phyloP scores from a whole-genome alignment of 1,284 basidiomycete species.

The Megacollybia platyphylla region DNA sequence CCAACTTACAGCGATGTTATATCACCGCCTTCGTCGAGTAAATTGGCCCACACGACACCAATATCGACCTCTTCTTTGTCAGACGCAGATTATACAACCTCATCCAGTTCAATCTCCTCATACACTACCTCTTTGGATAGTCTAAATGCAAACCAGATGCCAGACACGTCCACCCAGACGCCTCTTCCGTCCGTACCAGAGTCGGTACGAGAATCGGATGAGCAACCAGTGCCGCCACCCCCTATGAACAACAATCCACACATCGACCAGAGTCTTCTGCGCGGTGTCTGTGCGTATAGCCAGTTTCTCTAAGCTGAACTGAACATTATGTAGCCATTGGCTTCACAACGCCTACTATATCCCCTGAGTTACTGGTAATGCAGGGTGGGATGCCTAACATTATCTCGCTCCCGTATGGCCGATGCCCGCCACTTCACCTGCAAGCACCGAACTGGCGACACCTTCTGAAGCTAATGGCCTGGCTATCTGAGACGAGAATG shows the following conservation, averaged over 20 bases:
- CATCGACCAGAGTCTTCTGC: slow-evolving; percentile 45
- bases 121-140: not conserved
- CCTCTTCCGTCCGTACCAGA: not conserved
- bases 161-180: too few relatives aligned
- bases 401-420: slow-evolving; percentile 56
- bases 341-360: slow-evolving; percentile 46
- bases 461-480: slow-evolving; percentile 58
- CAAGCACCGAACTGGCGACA: slow-evolving; percentile 63
- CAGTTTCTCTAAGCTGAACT: not conserved
- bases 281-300: slow-evolving; percentile 44
- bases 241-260: slow-evolving; percentile 37
- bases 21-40: slow-evolving; percentile 4
- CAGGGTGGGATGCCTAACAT: slow-evolving; percentile 49
- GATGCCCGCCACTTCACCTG: slow-evolving; percentile 53
- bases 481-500: slow-evolving; percentile 52
- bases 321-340: slow-evolving; percentile 37
- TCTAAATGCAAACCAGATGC: not conserved
- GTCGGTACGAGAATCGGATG: not conserved
- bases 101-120: not conserved
- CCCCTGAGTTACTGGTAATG: slow-evolving; percentile 31
- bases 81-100: not conserved
- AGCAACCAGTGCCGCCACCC: slow-evolving; percentile 4
- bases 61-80: slow-evolving; percentile 1
- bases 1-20: slow-evolving; percentile 7
- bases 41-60: not conserved